Evolutionary conservation across 1,284 basidiomycete species (phyloP), one percentile per base, ranked within the genome.

Genomic region (Anthracocystis setariae): DNA sequence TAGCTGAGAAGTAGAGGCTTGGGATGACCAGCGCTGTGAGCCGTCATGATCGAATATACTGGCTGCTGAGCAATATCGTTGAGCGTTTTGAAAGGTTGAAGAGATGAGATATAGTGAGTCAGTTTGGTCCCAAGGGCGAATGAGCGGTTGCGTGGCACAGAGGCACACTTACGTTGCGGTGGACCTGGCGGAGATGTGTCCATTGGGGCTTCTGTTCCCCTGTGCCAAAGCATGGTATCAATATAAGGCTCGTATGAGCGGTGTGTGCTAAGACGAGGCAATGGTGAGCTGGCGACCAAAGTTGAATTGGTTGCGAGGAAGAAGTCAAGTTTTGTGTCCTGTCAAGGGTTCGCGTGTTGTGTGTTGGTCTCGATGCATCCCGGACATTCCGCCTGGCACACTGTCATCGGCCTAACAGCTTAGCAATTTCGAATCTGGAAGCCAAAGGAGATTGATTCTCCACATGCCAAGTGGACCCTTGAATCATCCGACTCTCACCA

Each of bases 171-270:
- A 75, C 74, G 60, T 32, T 56, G 59, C 25, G 50, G 59, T 32
- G 72, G 72, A 0, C 74, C 74, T 1, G 71, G 58, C 18, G 69
- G 72, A 0, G 74, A 66, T 20, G 75, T 64, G 40, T 78, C 76
- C 76, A 78, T 78, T 5, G 76, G 76, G 27, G 76, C 74, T 44
- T 78, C 72, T 15, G 66, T 74, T 7, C 76, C 76, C 15, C 76
- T 58, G 45, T 63, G 57, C 71, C 71, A 73, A 12, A 58, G 49
- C 65, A 73, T 57, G 33, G 3, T 49, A 33, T 13, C 27, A 15
- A 27, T 5, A 5, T 12, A 5, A 29, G 29, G 12, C 29, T 12
- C 5, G 29, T 29, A 29, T 29, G 29, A 12, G 5, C 5, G 13
- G 46, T 5, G 33, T 5, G 37, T 38, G 37, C 29, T 29, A 5